These are phyloP conservation scores for Umbelopsis vinacea DNA, from an alignment of 192 early-diverging fungal species.

Conservation along the genomic window DNA sequence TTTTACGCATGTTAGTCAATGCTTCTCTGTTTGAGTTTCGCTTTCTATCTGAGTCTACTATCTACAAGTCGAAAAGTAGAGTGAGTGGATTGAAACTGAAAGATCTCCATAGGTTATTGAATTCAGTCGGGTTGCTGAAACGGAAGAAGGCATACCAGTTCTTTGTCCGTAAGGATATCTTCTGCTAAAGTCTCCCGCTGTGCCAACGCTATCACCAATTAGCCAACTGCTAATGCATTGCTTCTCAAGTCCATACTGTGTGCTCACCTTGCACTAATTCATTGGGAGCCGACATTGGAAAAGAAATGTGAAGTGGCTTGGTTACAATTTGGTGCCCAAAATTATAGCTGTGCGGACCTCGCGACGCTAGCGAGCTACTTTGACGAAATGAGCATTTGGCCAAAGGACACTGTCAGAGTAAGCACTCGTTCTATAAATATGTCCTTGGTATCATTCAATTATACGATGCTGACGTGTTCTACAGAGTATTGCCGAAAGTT, in stretches of 20 bases:
- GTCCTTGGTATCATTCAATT: constrained; percentile 18
- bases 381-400: constrained; percentile 49
- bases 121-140: too few species aligned
- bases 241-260: too few species aligned
- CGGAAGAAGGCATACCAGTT: constrained; percentile 46
- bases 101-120: too few species aligned
- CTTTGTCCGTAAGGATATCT: constrained; percentile 59
- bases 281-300: constrained; percentile 1
- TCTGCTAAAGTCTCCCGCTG: constrained; percentile 56
- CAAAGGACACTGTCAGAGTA: constrained; percentile 63
- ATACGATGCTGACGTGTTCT: constrained; percentile 2
- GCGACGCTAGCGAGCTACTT: not conserved
- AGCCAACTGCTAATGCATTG: not conserved
- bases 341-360: not conserved
- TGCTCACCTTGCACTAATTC: constrained; percentile 5
- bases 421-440: constrained; percentile 12
- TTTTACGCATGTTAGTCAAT: constrained; percentile 49
- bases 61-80: constrained; percentile 33
- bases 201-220: constrained; percentile 39
- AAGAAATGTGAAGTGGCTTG: not conserved
- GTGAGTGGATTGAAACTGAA: not conserved
- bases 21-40: constrained; percentile 63
- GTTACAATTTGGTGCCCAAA: not conserved
- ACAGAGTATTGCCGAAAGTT: constrained; percentile 81
- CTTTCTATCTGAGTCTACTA: constrained; percentile 61